Percentiles rank a stretch among this genome's conserved stretches.
Conservation (phyloP, 129 eudicot species). For the Chrysanthemum seticuspe region DNA sequence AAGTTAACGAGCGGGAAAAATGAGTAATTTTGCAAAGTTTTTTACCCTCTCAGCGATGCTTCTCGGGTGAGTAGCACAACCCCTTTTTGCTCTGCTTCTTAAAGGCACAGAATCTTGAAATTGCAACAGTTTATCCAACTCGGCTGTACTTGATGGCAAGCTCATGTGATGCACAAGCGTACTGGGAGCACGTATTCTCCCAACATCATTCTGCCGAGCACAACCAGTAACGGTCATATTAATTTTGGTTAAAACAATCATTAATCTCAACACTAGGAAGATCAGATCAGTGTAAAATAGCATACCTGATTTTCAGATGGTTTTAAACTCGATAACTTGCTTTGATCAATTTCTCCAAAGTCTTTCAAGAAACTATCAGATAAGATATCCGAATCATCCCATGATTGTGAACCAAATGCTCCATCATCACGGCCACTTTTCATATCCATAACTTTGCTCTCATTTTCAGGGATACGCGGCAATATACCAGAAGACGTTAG, state of each 20-base stretch:
- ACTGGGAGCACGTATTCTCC: slow-evolving; percentile 47
- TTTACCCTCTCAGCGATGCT: slow-evolving; percentile 97
- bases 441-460: slow-evolving; percentile 41
- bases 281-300: background rate
- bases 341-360: slow-evolving; percentile 46
- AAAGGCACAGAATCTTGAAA: slow-evolving; percentile 72
- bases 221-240: background rate
- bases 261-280: too few species aligned
- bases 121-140: slow-evolving; percentile 52
- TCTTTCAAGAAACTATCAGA: slow-evolving; percentile 64
- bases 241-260: background rate
- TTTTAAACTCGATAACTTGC: slow-evolving; percentile 38
- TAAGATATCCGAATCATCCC: slow-evolving; percentile 79
- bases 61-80: slow-evolving; percentile 95
- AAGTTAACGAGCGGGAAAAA: background rate
- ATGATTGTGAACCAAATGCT: slow-evolving; percentile 38
- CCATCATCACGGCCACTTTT: slow-evolving; percentile 31
- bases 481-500: slow-evolving; percentile 43
- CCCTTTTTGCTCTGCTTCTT: slow-evolving; percentile 79
- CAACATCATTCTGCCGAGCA: slow-evolving; percentile 42
- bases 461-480: slow-evolving; percentile 51
- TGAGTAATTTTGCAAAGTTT: slow-evolving; percentile 8
- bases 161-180: slow-evolving; percentile 78
- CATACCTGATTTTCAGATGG: slow-evolving; percentile 62
- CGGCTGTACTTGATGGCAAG: slow-evolving; percentile 61